These are phyloP conservation scores for Lachnellula arida DNA, from an alignment of 2,329 filamentous ascomycete species.

Conservation along the genomic window DNA sequence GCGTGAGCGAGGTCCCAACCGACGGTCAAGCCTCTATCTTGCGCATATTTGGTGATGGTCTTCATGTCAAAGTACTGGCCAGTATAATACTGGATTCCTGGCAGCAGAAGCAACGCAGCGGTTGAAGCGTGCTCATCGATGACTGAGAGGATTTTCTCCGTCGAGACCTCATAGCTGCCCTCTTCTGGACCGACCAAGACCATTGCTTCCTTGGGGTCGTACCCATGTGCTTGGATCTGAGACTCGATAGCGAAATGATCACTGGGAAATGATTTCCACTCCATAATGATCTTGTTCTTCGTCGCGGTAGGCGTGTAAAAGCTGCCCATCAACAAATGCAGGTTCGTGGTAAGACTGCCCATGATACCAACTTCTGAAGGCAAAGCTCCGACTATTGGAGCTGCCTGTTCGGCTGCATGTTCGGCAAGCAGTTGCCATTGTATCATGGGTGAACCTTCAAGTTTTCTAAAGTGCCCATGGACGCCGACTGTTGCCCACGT, in stretches of 20 bases:
- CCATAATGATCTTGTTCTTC: conserved; percentile 61
- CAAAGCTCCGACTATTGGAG: conserved; percentile 69
- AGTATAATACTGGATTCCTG: conserved; percentile 88
- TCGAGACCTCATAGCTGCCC: conserved; percentile 57
- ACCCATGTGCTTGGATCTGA: conserved; percentile 67
- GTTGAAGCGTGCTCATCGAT: conserved; percentile 72
- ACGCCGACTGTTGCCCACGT: conserved; percentile 85
- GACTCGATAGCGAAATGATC: conserved; percentile 84
- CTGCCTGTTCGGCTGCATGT: conserved; percentile 63
- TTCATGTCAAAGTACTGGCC: conserved; percentile 84
- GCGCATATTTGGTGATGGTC: conserved; percentile 73
- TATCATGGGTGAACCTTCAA: conserved; percentile 62
- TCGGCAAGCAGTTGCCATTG: conserved; percentile 79
- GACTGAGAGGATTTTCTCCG: conserved; percentile 62
- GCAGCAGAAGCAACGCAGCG: conserved; percentile 73
- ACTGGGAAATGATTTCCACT: conserved; percentile 85
- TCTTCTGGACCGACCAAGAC: conserved; percentile 65
- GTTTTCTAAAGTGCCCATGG: conserved; percentile 71
- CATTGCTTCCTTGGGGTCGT: conserved; percentile 62
- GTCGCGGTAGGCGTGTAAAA: conserved; percentile 61
- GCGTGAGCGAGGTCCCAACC: conserved; percentile 90
- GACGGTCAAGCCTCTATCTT: conserved; percentile 63
- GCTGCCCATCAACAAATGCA: conserved; percentile 65
- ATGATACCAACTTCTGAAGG: conserved; percentile 76
- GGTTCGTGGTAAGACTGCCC: conserved; percentile 73